Base-by-base conservation (phyloP, 1,284 basidiomycete genomes). In the Ustilago curta region DNA sequence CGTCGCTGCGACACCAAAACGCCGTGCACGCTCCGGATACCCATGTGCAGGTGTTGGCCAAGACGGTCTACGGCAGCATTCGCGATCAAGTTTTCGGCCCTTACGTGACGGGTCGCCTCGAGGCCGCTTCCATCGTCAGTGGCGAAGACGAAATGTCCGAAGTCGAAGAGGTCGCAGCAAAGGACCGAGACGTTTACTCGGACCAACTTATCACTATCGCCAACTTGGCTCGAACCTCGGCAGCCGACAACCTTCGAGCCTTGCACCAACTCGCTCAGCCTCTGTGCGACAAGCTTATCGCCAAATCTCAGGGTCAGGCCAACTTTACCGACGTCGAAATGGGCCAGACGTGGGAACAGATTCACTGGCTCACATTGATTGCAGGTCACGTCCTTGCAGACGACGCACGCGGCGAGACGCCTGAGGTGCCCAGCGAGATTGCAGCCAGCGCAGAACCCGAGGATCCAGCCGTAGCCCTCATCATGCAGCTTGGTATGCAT, bases 321-420 rank as follows among this genome's bases (percentile, higher is more conserved):
- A 48, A 39, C 12, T 42, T 64, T 19, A 43, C 44, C 21, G 56
- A 61, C 14, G 43, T 64, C 5, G 59, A 73, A 48, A 32, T 76
- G 37, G 78, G 75, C 3, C 75, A 72, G 54, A 45, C 51, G 3
- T 83, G 82, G 82, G 82, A 83, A 51, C 78, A 81, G 54, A 57
- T 77, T 9, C 81, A 83, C 51, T 83, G 81, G 82, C 60, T 81
- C 21, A 39, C 72, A 11, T 55, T 83, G 37, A 77, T 83, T 11
- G 62, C 63, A 3, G 82, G 76, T 1, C 76, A 83, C 29, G 53
- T 80, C 8, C 43, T 83, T 6, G 78, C 80, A 4, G 82, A 83
- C 27, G 63, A 74, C 19, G 55, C 69, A 8, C 53, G 50, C 4
- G 78, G 80, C 47, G 82, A 83, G 60, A 67, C 69, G 7, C 70